Evolutionary conservation across 148 eudicot species (phyloP), one percentile per base, ranked within the genome.

Genomic region (Rhododendron molle): DNA sequence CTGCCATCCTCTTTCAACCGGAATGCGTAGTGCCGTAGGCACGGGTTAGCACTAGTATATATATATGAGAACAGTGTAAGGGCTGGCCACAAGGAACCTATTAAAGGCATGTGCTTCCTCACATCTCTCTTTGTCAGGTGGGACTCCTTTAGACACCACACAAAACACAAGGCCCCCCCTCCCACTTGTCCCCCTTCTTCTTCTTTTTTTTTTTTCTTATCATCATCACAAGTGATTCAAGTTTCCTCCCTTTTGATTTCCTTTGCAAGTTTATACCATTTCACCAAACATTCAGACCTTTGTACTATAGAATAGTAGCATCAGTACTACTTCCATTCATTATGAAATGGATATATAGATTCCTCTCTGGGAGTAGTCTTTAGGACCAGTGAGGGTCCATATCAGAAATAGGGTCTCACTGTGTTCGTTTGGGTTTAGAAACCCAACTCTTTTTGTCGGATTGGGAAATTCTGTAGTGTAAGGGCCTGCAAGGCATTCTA

Each of bases 111-210:
- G 88, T 87, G 88, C 83, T 1, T 11, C 76, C n/a, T 47, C 72
- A 26, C 78, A 49, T 77, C 83, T 80, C 81, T 78, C 88, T 80
- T 38, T 78, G 21, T 84, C 86, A 84, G 81, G 84, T 87, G 88
- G 88, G 86, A 40, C 60, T 72, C 79, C 78, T 49, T 44, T 38
- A 47, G 78, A 77, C 84, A 83, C 86, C 88, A 69, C 83, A 18
- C 23, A 3, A 23, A 0, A 87, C 28, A 52, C 47, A 60, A 20
- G 36, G 78, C 76, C 87, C 58, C 26, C 76, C 76, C 56, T n/a
- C 74, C 36, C 47, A 46, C 38, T n/a, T 60, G 34, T 26, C 36
- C 76, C 58, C 58, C 32, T n/a, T 46, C 6, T 46, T 46, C 5
- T 40, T 3, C 0, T 38, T 38, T 3, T 3, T 38, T 38, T 0